phyloP scores from a whole-genome alignment of 1,284 basidiomycete genomes.

The Hypsizygus ulmarius region DNA sequence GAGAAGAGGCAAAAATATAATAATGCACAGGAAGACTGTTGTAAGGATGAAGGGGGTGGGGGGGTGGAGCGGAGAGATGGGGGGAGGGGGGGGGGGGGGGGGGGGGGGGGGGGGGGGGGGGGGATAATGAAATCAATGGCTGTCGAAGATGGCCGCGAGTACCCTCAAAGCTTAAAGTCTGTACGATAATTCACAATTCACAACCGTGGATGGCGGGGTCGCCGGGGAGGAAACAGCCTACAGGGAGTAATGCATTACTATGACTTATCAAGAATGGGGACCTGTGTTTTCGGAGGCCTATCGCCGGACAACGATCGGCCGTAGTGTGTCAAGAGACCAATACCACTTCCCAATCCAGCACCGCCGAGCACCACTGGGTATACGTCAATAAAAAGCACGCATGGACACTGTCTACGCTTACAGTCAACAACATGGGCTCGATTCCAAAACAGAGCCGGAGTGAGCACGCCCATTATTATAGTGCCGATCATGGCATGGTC shows the following conservation, averaged over 20 bases:
- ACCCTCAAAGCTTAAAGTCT: conserved; percentile 1
- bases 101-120: too few relatives aligned
- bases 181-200: neutral
- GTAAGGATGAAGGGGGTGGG: too few relatives aligned
- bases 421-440: conserved; percentile 54
- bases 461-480: conserved; percentile 57
- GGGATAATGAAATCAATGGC: neutral
- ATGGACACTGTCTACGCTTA: conserved; percentile 31
- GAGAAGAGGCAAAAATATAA: too few relatives aligned
- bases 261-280: conserved; percentile 26
- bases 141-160: conserved; percentile 1
- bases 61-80: too few relatives aligned
- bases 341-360: conserved; percentile 59
- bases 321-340: conserved; percentile 57
- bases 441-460: conserved; percentile 68
- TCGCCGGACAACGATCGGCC: conserved; percentile 50
- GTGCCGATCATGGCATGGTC: conserved; percentile 72
- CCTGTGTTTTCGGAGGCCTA: conserved; percentile 37
- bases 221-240: too few relatives aligned
- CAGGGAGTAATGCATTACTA: conserved; percentile 12
- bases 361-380: conserved; percentile 64
- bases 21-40: too few relatives aligned
- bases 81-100: too few relatives aligned
- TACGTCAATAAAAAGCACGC: neutral
- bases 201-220: conserved; percentile 4